Evolutionary conservation across 495 filamentous ascomycete genomes (phyloP).

Genomic region (Annulohypoxylon moriforme): DNA sequence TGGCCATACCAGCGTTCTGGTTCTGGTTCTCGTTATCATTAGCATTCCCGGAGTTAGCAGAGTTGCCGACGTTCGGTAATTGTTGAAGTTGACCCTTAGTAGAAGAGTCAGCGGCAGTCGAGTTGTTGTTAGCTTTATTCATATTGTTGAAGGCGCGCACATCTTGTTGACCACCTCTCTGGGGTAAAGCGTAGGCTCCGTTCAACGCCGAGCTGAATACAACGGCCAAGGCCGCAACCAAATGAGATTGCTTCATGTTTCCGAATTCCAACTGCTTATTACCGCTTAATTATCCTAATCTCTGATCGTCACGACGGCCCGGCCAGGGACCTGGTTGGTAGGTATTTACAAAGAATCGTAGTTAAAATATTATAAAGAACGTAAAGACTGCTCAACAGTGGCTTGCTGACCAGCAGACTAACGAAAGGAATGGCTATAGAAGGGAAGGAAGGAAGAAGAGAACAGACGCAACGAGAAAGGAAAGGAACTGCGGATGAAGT

Average conservation of each 20-base stretch:
- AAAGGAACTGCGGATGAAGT: slow-evolving; percentile 19
- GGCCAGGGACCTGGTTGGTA: slow-evolving; percentile 13
- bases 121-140: not conserved
- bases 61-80: slow-evolving; percentile 10
- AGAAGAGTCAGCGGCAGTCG: not conserved
- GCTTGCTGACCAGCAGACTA: slow-evolving; percentile 44
- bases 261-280: not conserved
- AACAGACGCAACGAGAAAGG: slow-evolving; percentile 30
- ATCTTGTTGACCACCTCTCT: not conserved
- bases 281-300: not conserved
- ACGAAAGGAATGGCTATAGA: slow-evolving; percentile 34
- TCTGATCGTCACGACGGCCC: slow-evolving; percentile 6
- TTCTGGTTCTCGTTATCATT: not conserved
- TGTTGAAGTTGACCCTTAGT: slow-evolving; percentile 10
- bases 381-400: slow-evolving; percentile 47
- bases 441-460: slow-evolving; percentile 19
- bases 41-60: not conserved
- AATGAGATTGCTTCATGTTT: slow-evolving; percentile 33
- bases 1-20: not conserved
- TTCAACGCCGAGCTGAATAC: slow-evolving; percentile 25
- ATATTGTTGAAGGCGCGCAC: not conserved
- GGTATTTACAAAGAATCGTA: slow-evolving; percentile 19
- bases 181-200: slow-evolving; percentile 23
- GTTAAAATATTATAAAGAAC: slow-evolving; percentile 30
- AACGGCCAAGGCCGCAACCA: slow-evolving; percentile 26